These are phyloP conservation scores for Populus simonii DNA, from an alignment of 345 rosid genomes.

Conservation along the genomic window DNA sequence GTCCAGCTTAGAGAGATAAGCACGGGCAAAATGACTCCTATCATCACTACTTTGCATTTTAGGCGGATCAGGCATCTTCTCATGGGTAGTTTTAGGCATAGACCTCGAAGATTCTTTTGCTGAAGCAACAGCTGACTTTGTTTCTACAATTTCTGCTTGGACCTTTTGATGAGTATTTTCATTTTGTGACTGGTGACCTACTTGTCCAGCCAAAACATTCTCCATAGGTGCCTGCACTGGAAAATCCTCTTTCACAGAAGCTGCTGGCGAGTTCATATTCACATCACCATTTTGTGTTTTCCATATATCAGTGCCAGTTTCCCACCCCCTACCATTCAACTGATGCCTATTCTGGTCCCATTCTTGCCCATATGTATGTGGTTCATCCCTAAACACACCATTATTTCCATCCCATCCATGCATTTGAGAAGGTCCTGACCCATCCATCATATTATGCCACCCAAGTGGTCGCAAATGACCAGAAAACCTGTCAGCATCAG, in stretches of 20 bases:
- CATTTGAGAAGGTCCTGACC: slow-evolving; percentile 69
- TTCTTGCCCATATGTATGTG: slow-evolving; percentile 62
- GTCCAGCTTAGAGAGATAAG: slow-evolving; percentile 85
- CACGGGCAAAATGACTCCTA: slow-evolving; percentile 25
- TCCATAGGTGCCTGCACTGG: slow-evolving; percentile 49
- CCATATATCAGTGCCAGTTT: slow-evolving; percentile 66
- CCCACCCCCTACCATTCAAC: slow-evolving; percentile 74
- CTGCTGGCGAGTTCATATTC: slow-evolving; percentile 47
- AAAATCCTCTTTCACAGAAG: slow-evolving; percentile 57
- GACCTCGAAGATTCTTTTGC: slow-evolving; percentile 39
- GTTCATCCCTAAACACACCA: slow-evolving; percentile 76
- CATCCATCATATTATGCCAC: slow-evolving; percentile 92
- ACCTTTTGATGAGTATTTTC: slow-evolving; percentile 38
- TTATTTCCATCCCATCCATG: slow-evolving; percentile 92
- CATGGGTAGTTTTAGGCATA: slow-evolving; percentile 30
- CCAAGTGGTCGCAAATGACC: slow-evolving; percentile 83
- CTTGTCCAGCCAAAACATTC: slow-evolving; percentile 46
- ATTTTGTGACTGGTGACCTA: slow-evolving; percentile 32
- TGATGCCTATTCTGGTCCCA: slow-evolving; percentile 84
- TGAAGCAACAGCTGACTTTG: slow-evolving; percentile 37
- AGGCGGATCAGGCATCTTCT: slow-evolving; percentile 38
- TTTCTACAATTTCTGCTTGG: slow-evolving; percentile 47
- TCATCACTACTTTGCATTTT: slow-evolving; percentile 29
- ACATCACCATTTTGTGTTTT: slow-evolving; percentile 73
- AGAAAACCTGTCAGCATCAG: slow-evolving; percentile 80